Base-by-base conservation (phyloP, 441 rosid genomes). In the Euphorbia celastroides region DNA sequence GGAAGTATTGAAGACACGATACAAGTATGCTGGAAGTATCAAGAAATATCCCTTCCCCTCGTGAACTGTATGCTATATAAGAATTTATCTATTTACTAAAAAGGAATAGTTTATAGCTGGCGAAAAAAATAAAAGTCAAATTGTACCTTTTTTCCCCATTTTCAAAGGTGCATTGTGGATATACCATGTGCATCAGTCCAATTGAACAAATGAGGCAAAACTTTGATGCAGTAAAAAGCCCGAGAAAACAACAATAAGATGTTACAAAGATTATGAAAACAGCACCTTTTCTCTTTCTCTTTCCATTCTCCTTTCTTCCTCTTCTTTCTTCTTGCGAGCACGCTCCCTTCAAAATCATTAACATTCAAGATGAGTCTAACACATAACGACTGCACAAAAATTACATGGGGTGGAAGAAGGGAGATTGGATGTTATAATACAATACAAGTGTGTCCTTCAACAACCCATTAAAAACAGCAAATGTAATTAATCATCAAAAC, bases 241-340 rank as follows among this genome's bases (percentile, higher is more conserved):
- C 2, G 19, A 9, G 17, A 44, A 13, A 44, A 41, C 8, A 41
- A 44, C 14, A 8, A 16, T 2, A 44, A 72, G 52, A 51, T 46
- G n/a, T 16, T 31, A 48, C 5, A 28, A 74, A 67, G 59, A 65
- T 28, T 38, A 59, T 60, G 23, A 46, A 65, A 41, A 9, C 42
- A 60, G 41, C 30, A 92, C 99, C 98, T 92, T 94, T 77, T 92
- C 99, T 69, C 76, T 83, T 73, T 92, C 97, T 78, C 88, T 88
- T 84, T 94, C 98, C 84, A 70, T 82, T 73, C 80, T 86, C 79
- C 75, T 94, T 65, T 94, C 99, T 78, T 89, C 97, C 80, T 92
- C 97, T 77, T 88, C 98, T 75, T 89, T 92, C 87, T 94, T 94
- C 79, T 84, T 86, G 71, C 96, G 93, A 17, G 98, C 99, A 60